Evolutionary conservation across 805 yeast species (phyloP), one percentile per base, ranked within the genome.

Genomic region (Clavispora vitiphila): DNA sequence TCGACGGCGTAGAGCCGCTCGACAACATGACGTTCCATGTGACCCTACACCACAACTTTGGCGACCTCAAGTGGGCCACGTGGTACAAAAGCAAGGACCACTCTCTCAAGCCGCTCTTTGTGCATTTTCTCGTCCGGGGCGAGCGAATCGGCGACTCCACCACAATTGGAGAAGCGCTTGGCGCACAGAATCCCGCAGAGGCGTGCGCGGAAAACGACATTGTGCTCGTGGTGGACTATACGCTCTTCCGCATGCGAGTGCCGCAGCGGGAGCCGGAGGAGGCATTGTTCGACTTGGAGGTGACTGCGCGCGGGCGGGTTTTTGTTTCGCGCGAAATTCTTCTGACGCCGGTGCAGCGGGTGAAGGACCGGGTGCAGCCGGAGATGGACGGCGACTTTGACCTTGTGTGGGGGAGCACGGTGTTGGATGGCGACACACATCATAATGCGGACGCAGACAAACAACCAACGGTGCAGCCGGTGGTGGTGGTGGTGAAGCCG

Each of bases 41-140:
- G 3, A 60, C 67, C 4, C 40, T 60, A 15, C 36, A 47, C 12
- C 66, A 64, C 43, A 44, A 40, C 3, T 38, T 57, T 27, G 43
- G 40, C n/a, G 62, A 61, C 30, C 39, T 64, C 4, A 44, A 52
- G 21, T 54, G 61, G 16, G 55, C 49, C 53, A 50, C 66, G 9
- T 65, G 71, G 70, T 22, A 37, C 32, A 42, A 49, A 24, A 61
- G 65, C n/a, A 41, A 42, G 5, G 49, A 58, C 23, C 39, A 44
- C 37, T 27, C 36, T 14, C 48, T 66, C 30, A 54, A 51, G 39
- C 71, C 71, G n/a, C 18, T 53, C 10, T 56, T 58, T 36, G 9
- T 60, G 7, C 49, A 30, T 24, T 30, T 64, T 25, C 18, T 21
- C 11, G 41, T 42, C 32, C 14, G 43, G 3, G 57, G 47, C 6